Evolutionary conservation across 257 asterid species (phyloP), one percentile per base, ranked within the genome.

Genomic region (Solanum stenotomum): DNA sequence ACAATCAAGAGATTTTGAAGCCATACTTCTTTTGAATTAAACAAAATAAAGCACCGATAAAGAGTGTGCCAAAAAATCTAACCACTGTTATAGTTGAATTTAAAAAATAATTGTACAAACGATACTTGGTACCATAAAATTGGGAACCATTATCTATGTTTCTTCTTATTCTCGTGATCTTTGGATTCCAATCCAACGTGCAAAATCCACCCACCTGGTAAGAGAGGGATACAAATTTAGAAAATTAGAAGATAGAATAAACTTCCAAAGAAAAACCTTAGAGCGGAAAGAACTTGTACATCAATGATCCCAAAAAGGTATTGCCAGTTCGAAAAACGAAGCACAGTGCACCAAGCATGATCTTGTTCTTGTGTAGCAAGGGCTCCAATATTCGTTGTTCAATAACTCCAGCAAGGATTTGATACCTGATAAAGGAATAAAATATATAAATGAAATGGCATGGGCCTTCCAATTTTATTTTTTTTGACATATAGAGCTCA

Each of bases 171-270:
- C 97, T 23, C 98, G 96, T 12, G 42, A 33, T 92, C 88, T 94
- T 89, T 96, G 98, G 89, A 96, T 89, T 68, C 98, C 99, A 4
- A 89, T 86, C 98, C 94, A 95, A 72, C 99, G 95, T 10, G 98
- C 99, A 85, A 94, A 96, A 90, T 96, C 99, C 85, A 96, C 99
- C 99, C 99, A 96, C 99, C 99, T 96, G 89, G 79, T 61, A 86
- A 37, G 70, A 76, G 85, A 70, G 33, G 63, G 35, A 37, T 40
- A 29, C 9, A 33, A 74, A 86, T 40, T 76, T 52, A 6, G 25
- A 86, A 14, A 49, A 74, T 12, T 71, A 42, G 31, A 37, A 81
- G 78, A 22, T 38, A 14, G 87, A 89, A 12, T 65, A 84, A 40
- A 84, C 31, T n/a, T 12, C 46, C 9, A 25, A 6, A 22, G 49